Base-by-base conservation (phyloP, 805 yeast genomes). In the Wickerhamomyces xylosicus region DNA sequence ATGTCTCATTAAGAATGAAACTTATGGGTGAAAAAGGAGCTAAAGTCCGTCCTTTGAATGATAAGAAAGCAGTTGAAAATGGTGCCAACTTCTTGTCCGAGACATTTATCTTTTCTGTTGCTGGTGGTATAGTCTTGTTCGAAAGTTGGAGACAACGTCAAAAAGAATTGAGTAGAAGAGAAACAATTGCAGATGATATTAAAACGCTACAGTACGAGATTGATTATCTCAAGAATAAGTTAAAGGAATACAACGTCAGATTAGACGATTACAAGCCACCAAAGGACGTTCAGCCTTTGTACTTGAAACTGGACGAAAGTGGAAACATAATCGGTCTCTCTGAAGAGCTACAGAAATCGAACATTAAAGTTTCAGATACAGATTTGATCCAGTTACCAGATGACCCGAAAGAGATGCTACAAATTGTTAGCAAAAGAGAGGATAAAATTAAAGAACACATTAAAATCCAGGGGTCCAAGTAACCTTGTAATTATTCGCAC, bases 81-180 rank as follows among this genome's bases (percentile, higher is more conserved):
- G 95, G 95, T 1, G 92, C 95, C 34, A 80, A 71, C 41, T 75
- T 85, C 53, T 60, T 85, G 11, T 79, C 90, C 34, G 95, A 85
- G 55, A 56, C 77, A 25, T 80, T 85, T 51, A 76, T 85, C 16
- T 85, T 86, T 49, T 63, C 79, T 20, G 90, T 86, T 19, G 95
- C 92, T 1, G 92, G 94, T 5, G 69, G 79, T 1, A 67, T 83
- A 39, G 77, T 86, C 10, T 52, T 85, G 11, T 84, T 71, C 53
- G 95, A 86, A 54, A 71, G 84, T 20, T 66, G 71, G 49, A 68
- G 90, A 48, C 74, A 82, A 35, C 64, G 85, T 32, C 69, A 71
- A 50, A 82, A 81, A 59, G 85, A 79, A 45, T 57, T 63, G 39
- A 63, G 64, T 31, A 71, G 85, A 43, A 69, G 79, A 41, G 86